Evolutionary conservation across 2,329 filamentous ascomycete species (phyloP).

Genomic region (Aspergillus brasiliensis): DNA sequence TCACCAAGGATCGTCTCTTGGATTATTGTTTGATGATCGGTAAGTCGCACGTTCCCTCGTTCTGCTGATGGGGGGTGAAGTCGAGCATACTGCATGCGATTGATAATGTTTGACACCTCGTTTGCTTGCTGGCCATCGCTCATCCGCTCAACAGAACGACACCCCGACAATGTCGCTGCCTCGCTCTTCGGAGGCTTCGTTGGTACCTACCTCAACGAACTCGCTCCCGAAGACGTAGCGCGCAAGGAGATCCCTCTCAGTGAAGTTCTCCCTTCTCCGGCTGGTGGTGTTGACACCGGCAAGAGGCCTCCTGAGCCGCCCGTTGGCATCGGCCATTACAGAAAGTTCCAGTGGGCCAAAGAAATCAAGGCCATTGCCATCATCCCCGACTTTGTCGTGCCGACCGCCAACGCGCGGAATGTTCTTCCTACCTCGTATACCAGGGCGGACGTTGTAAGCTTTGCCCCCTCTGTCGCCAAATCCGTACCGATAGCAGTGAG

Average conservation of each 20-base stretch:
- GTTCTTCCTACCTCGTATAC: slow-evolving; percentile 81
- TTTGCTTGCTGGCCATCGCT: slow-evolving; percentile 14
- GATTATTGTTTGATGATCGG: slow-evolving; percentile 98
- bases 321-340: slow-evolving; percentile 89
- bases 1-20: slow-evolving; percentile 80
- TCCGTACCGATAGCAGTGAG: neutral
- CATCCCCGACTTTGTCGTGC: slow-evolving; percentile 92
- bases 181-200: slow-evolving; percentile 96
- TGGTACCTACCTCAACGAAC: slow-evolving; percentile 91
- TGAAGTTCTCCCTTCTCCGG: slow-evolving; percentile 87
- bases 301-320: slow-evolving; percentile 86
- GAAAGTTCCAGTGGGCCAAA: slow-evolving; percentile 89
- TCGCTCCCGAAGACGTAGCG: slow-evolving; percentile 84
- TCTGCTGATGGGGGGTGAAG: neutral
- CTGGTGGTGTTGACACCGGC: slow-evolving; percentile 89
- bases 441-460: slow-evolving; percentile 75
- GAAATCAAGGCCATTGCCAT: slow-evolving; percentile 97
- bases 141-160: slow-evolving; percentile 59
- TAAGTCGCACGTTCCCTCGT: slow-evolving; percentile 40
- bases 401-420: slow-evolving; percentile 86
- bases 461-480: neutral
- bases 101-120: neutral
- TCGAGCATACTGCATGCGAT: neutral
- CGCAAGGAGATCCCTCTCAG: slow-evolving; percentile 91
- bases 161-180: slow-evolving; percentile 93